Conservation (phyloP, 2,329 filamentous ascomycete genomes). For the Pseudocercospora macadamiae region DNA sequence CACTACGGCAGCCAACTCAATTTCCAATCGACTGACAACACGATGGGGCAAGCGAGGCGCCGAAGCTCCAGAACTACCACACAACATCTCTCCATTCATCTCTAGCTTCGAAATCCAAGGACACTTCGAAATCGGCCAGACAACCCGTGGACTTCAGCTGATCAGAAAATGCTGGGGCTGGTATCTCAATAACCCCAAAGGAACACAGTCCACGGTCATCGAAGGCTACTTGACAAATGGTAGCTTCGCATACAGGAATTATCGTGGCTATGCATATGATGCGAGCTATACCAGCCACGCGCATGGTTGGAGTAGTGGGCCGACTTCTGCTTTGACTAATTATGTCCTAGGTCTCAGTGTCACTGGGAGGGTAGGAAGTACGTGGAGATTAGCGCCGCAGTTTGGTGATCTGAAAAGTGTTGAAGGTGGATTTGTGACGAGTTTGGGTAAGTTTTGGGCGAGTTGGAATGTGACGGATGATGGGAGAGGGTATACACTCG, state of each 20-base stretch:
- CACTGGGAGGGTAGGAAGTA: slow-evolving; percentile 43
- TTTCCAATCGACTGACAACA: slow-evolving; percentile 44
- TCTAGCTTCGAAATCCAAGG: slow-evolving; percentile 48
- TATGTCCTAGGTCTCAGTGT: slow-evolving; percentile 51
- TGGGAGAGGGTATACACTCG: slow-evolving; percentile 24
- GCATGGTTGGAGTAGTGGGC: slow-evolving; percentile 41
- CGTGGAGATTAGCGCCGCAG: slow-evolving; percentile 50
- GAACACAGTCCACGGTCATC: slow-evolving; percentile 49
- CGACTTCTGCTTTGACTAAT: slow-evolving; percentile 48
- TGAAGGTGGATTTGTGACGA: slow-evolving; percentile 51
- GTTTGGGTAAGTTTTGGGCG: slow-evolving; percentile 47
- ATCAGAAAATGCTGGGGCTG: slow-evolving; percentile 47
- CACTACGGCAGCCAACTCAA: slow-evolving; percentile 32
- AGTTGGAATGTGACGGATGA: slow-evolving; percentile 36
- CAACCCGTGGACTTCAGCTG: slow-evolving; percentile 47
- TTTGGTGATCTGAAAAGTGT: slow-evolving; percentile 49
- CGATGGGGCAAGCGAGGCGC: slow-evolving; percentile 53
- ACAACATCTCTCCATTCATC: slow-evolving; percentile 49
- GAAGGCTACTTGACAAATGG: slow-evolving; percentile 48
- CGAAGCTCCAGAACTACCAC: slow-evolving; percentile 46
- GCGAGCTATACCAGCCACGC: slow-evolving; percentile 34
- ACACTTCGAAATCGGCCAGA: slow-evolving; percentile 45
- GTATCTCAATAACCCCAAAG: slow-evolving; percentile 44
- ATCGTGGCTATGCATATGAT: slow-evolving; percentile 34
- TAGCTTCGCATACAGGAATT: slow-evolving; percentile 56